These are phyloP conservation scores for Trichoderma lentiforme DNA, from an alignment of 2,329 filamentous ascomycete genomes.

Conservation along the genomic window DNA sequence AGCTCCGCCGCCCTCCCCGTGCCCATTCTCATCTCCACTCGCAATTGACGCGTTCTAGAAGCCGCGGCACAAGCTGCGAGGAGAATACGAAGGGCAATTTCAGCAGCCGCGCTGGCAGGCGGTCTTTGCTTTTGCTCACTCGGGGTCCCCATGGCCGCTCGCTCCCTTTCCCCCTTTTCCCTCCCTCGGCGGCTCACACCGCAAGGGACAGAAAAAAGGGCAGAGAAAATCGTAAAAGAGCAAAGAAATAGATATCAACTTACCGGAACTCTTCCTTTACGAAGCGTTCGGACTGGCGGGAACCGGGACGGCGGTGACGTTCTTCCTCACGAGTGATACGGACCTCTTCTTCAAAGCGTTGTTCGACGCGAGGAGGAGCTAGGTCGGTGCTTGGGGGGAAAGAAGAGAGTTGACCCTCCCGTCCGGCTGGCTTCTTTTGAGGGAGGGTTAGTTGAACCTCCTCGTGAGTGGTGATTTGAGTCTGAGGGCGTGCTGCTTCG, in stretches of 20 bases:
- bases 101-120: not conserved
- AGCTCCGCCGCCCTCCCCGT: slow-evolving; percentile 14
- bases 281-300: slow-evolving; percentile 52
- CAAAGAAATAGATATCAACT: slow-evolving; percentile 30
- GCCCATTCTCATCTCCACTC: slow-evolving; percentile 1
- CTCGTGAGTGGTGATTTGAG: slow-evolving; percentile 66
- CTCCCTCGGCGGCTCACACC: not conserved
- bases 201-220: not conserved
- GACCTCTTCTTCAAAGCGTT: slow-evolving; percentile 79
- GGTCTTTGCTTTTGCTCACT: not conserved
- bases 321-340: slow-evolving; percentile 75
- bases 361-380: slow-evolving; percentile 60
- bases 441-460: slow-evolving; percentile 81
- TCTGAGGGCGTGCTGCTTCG: slow-evolving; percentile 44
- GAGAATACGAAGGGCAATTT: slow-evolving; percentile 11
- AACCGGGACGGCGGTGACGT: slow-evolving; percentile 68
- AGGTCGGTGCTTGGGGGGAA: slow-evolving; percentile 52
- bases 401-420: slow-evolving; percentile 92
- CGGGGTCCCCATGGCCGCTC: not conserved
- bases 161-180: not conserved
- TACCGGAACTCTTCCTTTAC: slow-evolving; percentile 53
- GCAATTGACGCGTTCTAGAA: slow-evolving; percentile 17
- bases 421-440: slow-evolving; percentile 78
- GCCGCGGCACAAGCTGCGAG: slow-evolving; percentile 5
- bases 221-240: not conserved